These are phyloP conservation scores for Cyathus striatus DNA, from an alignment of 768 basidiomycete genomes.

Conservation along the genomic window DNA sequence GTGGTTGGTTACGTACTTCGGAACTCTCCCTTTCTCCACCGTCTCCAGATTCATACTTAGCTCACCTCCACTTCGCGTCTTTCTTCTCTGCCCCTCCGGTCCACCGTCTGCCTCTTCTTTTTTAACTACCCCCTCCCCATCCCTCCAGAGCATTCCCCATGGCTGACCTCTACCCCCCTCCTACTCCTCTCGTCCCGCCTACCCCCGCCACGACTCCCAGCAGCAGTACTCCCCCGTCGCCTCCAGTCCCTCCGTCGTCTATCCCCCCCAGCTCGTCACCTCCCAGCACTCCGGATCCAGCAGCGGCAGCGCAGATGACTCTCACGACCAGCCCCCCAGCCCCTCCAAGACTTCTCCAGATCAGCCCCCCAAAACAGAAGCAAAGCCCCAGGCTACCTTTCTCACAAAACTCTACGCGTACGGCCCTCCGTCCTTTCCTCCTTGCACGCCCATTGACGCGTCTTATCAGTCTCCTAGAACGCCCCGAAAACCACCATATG, in stretches of 20 bases:
- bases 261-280: conserved; percentile 29
- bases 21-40: conserved; percentile 42
- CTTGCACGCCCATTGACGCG: conserved; percentile 8
- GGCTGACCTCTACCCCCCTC: conserved; percentile 55
- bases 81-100: conserved; percentile 2
- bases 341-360: conserved; percentile 37
- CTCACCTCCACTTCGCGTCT: conserved; percentile 10
- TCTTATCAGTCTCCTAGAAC: conserved; percentile 69
- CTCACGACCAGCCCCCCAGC: conserved; percentile 42
- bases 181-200: conserved; percentile 20
- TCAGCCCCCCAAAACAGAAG: conserved; percentile 58
- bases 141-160: too few relatives aligned
- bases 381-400: conserved; percentile 91
- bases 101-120: conserved; percentile 10
- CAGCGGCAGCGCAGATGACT: conserved; percentile 38
- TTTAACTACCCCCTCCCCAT: conserved; percentile 18
- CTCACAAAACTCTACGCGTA: conserved; percentile 95
- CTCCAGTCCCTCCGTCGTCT: conserved; percentile 21
- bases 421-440: conserved; percentile 24
- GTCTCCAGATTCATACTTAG: conserved; percentile 24
- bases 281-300: conserved; percentile 35
- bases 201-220: conserved; percentile 25
- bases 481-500: conserved; percentile 93
- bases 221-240: conserved; percentile 15
- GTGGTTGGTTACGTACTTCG: conserved; percentile 35